A percentile compares a stretch with the other conserved stretches of the same genome.
Conservation (phyloP, 495 filamentous ascomycete species). For the Xylaria cubensis region DNA sequence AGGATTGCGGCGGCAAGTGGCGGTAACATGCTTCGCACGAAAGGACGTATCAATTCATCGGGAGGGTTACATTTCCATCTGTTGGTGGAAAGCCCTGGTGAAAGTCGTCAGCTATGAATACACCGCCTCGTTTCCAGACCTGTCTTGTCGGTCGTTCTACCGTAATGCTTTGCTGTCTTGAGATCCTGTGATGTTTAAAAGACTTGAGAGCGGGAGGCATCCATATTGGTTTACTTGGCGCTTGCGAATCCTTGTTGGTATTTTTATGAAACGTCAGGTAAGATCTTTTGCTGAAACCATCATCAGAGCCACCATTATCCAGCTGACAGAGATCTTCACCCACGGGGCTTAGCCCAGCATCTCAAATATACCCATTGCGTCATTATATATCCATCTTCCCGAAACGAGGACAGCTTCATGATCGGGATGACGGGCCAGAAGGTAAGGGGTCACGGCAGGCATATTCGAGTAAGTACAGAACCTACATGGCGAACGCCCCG, state of each 20-base stretch:
- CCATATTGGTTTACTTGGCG: not conserved
- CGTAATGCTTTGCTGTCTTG: not conserved
- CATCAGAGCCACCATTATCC: not conserved
- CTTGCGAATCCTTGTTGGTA: not conserved
- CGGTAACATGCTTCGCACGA: slow-evolving; percentile 4
- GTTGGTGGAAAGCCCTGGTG: not conserved
- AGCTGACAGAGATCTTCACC: not conserved
- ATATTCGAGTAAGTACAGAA: not conserved
- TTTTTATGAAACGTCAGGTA: not conserved
- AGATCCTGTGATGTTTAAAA: not conserved
- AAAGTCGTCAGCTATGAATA: slow-evolving; percentile 2
- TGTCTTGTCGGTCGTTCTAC: not conserved
- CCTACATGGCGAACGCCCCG: not conserved
- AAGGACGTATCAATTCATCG: not conserved
- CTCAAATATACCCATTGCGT: slow-evolving; percentile 12
- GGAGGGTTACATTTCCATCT: slow-evolving; percentile 2
- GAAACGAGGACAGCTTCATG: not conserved
- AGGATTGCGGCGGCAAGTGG: slow-evolving; percentile 12
- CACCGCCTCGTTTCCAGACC: slow-evolving; percentile 4
- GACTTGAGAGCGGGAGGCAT: not conserved
- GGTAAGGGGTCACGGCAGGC: slow-evolving; percentile 1
- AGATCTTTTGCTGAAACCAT: not conserved
- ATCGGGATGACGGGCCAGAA: not conserved
- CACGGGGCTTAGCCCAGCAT: not conserved
- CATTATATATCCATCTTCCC: not conserved